Evolutionary conservation across 1,139 yeast genomes (phyloP).

Genomic region (Diutina rugosa): DNA sequence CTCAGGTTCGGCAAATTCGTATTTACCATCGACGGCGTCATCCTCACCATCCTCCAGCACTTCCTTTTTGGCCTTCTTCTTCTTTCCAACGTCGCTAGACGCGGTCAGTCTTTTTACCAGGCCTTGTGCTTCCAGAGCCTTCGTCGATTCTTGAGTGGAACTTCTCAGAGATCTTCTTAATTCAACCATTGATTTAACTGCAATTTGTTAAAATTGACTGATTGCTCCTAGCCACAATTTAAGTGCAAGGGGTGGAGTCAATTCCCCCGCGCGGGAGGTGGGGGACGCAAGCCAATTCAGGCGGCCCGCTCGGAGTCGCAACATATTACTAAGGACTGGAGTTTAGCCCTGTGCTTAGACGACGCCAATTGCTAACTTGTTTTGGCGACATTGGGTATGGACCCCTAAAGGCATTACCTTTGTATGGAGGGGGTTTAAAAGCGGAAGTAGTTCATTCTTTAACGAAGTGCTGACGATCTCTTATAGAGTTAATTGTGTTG

Average conservation of each 20-base stretch:
- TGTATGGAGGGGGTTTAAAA: too few relatives aligned
- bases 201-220: not conserved
- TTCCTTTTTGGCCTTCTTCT: not conserved
- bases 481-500: too few relatives aligned
- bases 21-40: constrained; percentile 16
- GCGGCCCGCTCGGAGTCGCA: not conserved
- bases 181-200: not conserved
- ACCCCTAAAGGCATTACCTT: too few relatives aligned
- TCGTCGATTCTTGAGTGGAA: not conserved
- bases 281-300: not conserved
- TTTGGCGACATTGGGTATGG: too few relatives aligned
- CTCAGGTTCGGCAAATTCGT: constrained; percentile 2
- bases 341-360: not conserved
- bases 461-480: too few relatives aligned
- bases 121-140: not conserved
- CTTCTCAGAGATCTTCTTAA: not conserved
- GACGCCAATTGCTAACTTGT: not conserved
- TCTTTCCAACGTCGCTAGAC: not conserved
- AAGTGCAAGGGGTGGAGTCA: not conserved
- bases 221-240: not conserved
- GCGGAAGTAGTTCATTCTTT: too few relatives aligned
- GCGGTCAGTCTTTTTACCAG: not conserved
- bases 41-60: constrained; percentile 18
- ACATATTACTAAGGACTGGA: not conserved
- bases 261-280: not conserved